Conservation (phyloP, 2,329 filamentous ascomycete genomes). For the Pseudopithomyces chartarum region DNA sequence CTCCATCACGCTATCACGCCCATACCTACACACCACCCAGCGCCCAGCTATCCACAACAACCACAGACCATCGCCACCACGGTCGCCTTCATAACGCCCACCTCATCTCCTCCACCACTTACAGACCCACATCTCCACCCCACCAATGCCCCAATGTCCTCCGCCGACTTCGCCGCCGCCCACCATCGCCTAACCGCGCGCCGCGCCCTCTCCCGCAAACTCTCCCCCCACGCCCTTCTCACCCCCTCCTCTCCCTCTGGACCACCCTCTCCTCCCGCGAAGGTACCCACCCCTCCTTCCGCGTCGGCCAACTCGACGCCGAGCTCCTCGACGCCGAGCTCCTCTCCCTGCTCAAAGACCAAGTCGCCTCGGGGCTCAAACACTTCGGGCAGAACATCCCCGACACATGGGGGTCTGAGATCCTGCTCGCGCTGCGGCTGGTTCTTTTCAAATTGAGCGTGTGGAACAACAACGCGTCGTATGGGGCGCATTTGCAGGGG, state of each 20-base stretch:
- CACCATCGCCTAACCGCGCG: conserved; percentile 85
- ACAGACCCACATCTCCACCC: neutral
- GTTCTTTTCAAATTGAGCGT: conserved; percentile 92
- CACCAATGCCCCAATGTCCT: conserved; percentile 40
- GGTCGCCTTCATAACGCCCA: no score
- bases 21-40: conserved; percentile 1
- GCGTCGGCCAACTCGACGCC: conserved; percentile 94
- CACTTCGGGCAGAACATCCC: conserved; percentile 78
- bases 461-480: conserved; percentile 95
- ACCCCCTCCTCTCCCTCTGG: conserved; percentile 65
- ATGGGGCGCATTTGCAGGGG: conserved; percentile 91
- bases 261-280: conserved; percentile 73
- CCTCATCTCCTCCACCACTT: no score
- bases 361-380: conserved; percentile 86
- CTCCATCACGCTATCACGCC: conserved; percentile 26
- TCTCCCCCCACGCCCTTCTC: conserved; percentile 48
- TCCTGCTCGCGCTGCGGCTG: conserved; percentile 75
- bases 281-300: conserved; percentile 82
- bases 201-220: conserved; percentile 63
- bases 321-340: conserved; percentile 94
- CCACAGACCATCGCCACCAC: no score
- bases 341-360: conserved; percentile 79
- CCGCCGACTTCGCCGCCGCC: conserved; percentile 80
- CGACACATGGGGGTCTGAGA: conserved; percentile 88
- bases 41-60: no score